Percentiles rank a stretch among this genome's conserved stretches.
phyloP scores from a whole-genome alignment of 2,329 filamentous ascomycete genomes.

The Talaromyces marneffei region DNA sequence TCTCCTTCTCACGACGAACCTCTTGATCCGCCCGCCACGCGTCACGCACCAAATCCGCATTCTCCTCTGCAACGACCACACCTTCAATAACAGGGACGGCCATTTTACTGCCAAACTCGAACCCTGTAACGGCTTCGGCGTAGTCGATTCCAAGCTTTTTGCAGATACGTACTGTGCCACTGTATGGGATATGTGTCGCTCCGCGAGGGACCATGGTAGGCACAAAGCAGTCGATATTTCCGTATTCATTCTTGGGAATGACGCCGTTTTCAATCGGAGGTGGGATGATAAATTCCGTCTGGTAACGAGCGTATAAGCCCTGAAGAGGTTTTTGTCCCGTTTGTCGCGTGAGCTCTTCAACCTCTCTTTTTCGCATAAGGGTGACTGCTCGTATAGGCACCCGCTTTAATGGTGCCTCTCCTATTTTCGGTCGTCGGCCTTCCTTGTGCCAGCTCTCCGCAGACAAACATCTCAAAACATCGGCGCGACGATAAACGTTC shows the following conservation, averaged over 20 bases:
- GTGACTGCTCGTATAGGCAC: slow-evolving; percentile 92
- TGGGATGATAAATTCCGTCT: slow-evolving; percentile 95
- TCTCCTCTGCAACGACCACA: slow-evolving; percentile 78
- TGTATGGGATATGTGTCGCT: slow-evolving; percentile 74
- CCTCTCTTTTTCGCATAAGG: slow-evolving; percentile 75
- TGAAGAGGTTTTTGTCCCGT: slow-evolving; percentile 81
- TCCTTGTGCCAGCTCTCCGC: slow-evolving; percentile 98
- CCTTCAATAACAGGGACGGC: slow-evolving; percentile 88
- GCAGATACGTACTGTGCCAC: slow-evolving; percentile 72
- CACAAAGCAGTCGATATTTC: slow-evolving; percentile 94
- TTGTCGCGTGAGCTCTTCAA: slow-evolving; percentile 74
- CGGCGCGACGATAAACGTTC: slow-evolving; percentile 70
- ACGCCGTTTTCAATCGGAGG: slow-evolving; percentile 74
- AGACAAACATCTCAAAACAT: slow-evolving; percentile 80
- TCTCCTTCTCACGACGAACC: slow-evolving; percentile 70
- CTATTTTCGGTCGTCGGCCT: slow-evolving; percentile 67
- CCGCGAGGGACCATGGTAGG: slow-evolving; percentile 86
- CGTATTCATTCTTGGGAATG: slow-evolving; percentile 91
- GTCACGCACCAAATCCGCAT: slow-evolving; percentile 67
- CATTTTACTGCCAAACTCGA: slow-evolving; percentile 92
- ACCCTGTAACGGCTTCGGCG: slow-evolving; percentile 90
- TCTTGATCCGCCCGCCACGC: slow-evolving; percentile 73
- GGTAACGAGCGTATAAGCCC: slow-evolving; percentile 72
- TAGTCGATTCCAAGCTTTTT: slow-evolving; percentile 79
- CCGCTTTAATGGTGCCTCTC: slow-evolving; percentile 71